phyloP scores from a whole-genome alignment of 2,329 filamentous ascomycete genomes.

The Saccharata proteae region DNA sequence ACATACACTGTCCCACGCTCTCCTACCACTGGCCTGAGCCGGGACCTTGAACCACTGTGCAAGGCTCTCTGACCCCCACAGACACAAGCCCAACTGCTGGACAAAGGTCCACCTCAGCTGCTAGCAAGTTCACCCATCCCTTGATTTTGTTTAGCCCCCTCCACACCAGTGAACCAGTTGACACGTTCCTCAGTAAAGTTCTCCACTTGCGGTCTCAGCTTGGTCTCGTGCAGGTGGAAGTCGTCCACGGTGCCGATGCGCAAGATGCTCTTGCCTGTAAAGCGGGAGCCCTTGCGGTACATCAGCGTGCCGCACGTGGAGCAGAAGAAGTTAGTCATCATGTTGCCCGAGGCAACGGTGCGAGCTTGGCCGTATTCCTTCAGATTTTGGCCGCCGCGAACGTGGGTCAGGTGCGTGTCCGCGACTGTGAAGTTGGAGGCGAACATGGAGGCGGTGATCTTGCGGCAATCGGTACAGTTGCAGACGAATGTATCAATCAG shows the following conservation, averaged over 20 bases:
- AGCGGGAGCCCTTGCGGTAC: constrained; percentile 39
- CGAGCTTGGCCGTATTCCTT: constrained; percentile 30
- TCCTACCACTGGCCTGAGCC: too few relatives aligned
- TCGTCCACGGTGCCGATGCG: constrained; percentile 53
- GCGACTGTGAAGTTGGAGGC: constrained; percentile 42
- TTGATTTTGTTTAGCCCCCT: constrained; percentile 17
- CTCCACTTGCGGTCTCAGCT: constrained; percentile 42
- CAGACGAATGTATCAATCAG: constrained; percentile 44
- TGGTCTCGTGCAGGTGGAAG: constrained; percentile 44
- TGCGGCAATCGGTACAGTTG: constrained; percentile 50
- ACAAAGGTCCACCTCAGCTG: too few relatives aligned
- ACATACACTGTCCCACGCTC: too few relatives aligned
- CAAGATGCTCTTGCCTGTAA: constrained; percentile 37
- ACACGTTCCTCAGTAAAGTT: constrained; percentile 41
- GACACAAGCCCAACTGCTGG: too few relatives aligned
- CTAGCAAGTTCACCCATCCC: too few relatives aligned
- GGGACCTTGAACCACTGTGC: too few relatives aligned
- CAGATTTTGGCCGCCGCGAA: constrained; percentile 40
- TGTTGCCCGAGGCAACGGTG: constrained; percentile 30
- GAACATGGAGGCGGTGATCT: constrained; percentile 50
- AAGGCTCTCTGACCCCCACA: too few relatives aligned
- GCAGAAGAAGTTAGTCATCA: constrained; percentile 54
- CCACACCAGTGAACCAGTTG: constrained; percentile 32
- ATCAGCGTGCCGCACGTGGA: constrained; percentile 47
- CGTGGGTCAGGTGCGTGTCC: constrained; percentile 34